phyloP scores from a whole-genome alignment of 352 stramenopile genomes.

The Halophytophthora polymorphica region DNA sequence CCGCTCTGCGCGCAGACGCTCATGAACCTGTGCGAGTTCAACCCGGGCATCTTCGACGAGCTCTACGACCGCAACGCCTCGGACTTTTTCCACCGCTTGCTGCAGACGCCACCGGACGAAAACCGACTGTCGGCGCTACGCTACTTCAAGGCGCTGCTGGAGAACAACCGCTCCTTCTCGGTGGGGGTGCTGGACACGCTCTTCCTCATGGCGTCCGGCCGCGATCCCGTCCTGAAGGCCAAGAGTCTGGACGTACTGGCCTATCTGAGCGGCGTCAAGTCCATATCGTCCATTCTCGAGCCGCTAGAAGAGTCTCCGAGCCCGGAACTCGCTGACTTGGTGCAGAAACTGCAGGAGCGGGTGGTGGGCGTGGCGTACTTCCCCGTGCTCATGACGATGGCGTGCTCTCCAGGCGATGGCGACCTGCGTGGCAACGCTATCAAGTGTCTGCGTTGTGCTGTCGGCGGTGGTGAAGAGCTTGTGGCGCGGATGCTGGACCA shows the following conservation, averaged over 20 bases:
- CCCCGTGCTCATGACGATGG: slow-evolving; percentile 55
- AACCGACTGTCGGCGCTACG: slow-evolving; percentile 67
- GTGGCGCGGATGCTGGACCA: slow-evolving; percentile 67
- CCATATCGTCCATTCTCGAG: slow-evolving; percentile 40
- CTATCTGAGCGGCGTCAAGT: slow-evolving; percentile 49
- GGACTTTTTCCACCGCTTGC: slow-evolving; percentile 71
- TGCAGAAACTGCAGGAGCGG: slow-evolving; percentile 58
- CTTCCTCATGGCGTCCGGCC: slow-evolving; percentile 65
- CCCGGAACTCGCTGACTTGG: slow-evolving; percentile 39
- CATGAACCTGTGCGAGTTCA: slow-evolving; percentile 79
- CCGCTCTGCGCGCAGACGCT: slow-evolving; percentile 63
- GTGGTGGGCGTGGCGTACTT: slow-evolving; percentile 64
- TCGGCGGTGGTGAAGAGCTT: slow-evolving; percentile 53
- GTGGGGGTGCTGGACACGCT: slow-evolving; percentile 66
- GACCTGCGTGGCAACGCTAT: slow-evolving; percentile 57
- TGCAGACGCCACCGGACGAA: slow-evolving; percentile 75
- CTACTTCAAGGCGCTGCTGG: slow-evolving; percentile 62
- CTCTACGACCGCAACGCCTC: slow-evolving; percentile 61
- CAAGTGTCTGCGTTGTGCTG: slow-evolving; percentile 64
- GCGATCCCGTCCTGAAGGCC: slow-evolving; percentile 41
- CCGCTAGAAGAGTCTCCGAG: slow-evolving; percentile 38
- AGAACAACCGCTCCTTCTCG: slow-evolving; percentile 52
- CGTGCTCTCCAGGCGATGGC: slow-evolving; percentile 40
- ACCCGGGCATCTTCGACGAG: slow-evolving; percentile 60
- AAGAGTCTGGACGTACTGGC: slow-evolving; percentile 59